Conservation (phyloP, 108 stramenopile genomes). For the Cyclotella atomus region DNA sequence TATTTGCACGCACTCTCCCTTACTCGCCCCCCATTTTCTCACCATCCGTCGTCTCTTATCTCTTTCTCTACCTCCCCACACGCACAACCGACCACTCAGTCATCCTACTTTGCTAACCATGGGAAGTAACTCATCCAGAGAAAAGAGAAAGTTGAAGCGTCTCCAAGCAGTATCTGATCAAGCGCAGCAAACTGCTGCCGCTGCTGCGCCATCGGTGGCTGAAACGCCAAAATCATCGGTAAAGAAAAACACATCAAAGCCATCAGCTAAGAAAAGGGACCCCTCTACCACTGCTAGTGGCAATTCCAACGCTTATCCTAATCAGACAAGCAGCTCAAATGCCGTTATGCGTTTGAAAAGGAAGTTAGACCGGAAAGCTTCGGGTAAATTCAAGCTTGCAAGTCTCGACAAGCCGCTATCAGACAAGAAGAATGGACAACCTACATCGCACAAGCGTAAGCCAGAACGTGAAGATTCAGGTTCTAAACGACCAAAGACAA, state of each 20-base stretch:
- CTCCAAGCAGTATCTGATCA: conserved; percentile 21
- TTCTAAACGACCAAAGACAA: neutral
- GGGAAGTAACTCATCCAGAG: conserved; percentile 81
- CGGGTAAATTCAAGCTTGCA: conserved; percentile 25
- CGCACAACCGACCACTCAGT: neutral
- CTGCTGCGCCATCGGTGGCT: neutral
- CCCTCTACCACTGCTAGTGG: neutral
- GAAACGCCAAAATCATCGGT: neutral
- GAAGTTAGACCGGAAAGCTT: conserved; percentile 28
- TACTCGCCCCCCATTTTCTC: too few relatives aligned
- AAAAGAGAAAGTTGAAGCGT: conserved; percentile 69
- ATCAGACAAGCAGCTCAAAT: neutral
- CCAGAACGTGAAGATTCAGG: conserved; percentile 4
- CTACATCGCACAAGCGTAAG: conserved; percentile 21
- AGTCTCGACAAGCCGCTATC: neutral
- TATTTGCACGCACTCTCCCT: too few relatives aligned
- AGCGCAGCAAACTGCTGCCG: neutral
- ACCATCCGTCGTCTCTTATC: too few relatives aligned
- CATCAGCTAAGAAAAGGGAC: conserved; percentile 7
- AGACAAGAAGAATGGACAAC: conserved; percentile 8
- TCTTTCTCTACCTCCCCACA: too few relatives aligned
- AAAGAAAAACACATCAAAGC: neutral
- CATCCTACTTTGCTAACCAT: conserved; percentile 15
- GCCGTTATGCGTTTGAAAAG: conserved; percentile 24
- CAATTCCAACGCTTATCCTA: neutral